Base-by-base conservation (phyloP, 1,284 basidiomycete species). In the Volvariella volvacea region DNA sequence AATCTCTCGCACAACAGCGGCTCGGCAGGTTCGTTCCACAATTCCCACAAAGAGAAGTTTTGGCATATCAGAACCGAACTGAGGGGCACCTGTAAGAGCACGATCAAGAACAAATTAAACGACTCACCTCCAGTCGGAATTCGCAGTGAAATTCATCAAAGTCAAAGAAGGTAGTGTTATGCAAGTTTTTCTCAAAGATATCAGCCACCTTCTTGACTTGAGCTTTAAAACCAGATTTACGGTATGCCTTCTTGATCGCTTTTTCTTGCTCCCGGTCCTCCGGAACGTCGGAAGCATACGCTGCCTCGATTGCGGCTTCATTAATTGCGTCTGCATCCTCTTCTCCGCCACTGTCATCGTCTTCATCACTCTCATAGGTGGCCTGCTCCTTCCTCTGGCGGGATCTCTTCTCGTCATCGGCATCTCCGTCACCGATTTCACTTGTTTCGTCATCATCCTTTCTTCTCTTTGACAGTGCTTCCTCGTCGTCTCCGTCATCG, bases 1-100 rank as follows among this genome's bases (percentile, higher is more conserved):
- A 46, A 97, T 91, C 63, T 96, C 88, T 48, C 92, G 88, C 47
- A 98, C 73, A 50, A 97, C 73, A 2, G 91, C 86, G 45, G 80
- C 79, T 45, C 81, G 73, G 63, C 92, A 96, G 14, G 83, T 81
- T 46, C 84, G 76, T 63, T 97, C 93, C 45, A 96, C 76, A 50
- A 97, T 80, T 44, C 92, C 93, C 43, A 96, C 91, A 28, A 98
- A 76, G 22, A 98, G 72, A 32, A 98, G 73, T 65, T 97, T 97
- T 19, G 92, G 92, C 58, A 91, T 79, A 55, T 82, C 72, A 38
- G 79, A 71, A 16, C 67, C 61, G 61, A 86, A 85, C 85, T 88
- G 42, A 47, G 19, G 12, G 46, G 39, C 9, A 22, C 34, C 43
- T 15, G 15, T 40, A 33, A 48, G 19, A 34, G 15, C 14, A 47